Conservation (phyloP, 129 eudicot species). For the Flaveria brownii region DNA sequence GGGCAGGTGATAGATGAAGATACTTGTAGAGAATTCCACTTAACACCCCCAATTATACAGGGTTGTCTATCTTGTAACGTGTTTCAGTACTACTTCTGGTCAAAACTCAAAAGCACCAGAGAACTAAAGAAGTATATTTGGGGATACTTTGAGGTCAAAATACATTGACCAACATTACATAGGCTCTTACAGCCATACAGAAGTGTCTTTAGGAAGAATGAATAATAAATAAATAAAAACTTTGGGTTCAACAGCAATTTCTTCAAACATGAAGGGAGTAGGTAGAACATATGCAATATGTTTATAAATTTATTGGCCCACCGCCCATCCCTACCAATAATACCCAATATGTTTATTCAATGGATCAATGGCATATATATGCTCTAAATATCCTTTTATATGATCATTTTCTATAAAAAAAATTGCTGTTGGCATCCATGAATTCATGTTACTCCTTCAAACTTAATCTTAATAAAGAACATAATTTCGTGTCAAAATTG, state of each 20-base stretch:
- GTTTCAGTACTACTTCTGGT: background rate
- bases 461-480: too few species aligned
- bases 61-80: conserved; percentile 6
- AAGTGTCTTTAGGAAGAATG: conserved; percentile 1
- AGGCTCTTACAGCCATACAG: too few species aligned
- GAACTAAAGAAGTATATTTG: too few species aligned
- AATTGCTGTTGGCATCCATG: too few species aligned
- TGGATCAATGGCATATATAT: too few species aligned
- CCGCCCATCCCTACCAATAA: conserved; percentile 37
- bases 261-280: conserved; percentile 27
- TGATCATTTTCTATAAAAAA: too few species aligned
- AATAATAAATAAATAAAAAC: background rate
- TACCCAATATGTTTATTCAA: background rate
- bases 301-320: conserved; percentile 26
- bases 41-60: conserved; percentile 18
- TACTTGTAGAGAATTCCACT: conserved; percentile 9
- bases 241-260: background rate
- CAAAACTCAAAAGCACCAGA: background rate
- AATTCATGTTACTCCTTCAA: too few species aligned
- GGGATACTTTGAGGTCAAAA: too few species aligned
- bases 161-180: too few species aligned
- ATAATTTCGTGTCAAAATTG: too few species aligned
- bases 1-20: conserved; percentile 24
- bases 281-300: conserved; percentile 1
- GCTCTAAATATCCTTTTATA: too few species aligned